phyloP scores from a whole-genome alignment of 2,329 filamentous ascomycete species.

The Pseudogymnoascus sp. region DNA sequence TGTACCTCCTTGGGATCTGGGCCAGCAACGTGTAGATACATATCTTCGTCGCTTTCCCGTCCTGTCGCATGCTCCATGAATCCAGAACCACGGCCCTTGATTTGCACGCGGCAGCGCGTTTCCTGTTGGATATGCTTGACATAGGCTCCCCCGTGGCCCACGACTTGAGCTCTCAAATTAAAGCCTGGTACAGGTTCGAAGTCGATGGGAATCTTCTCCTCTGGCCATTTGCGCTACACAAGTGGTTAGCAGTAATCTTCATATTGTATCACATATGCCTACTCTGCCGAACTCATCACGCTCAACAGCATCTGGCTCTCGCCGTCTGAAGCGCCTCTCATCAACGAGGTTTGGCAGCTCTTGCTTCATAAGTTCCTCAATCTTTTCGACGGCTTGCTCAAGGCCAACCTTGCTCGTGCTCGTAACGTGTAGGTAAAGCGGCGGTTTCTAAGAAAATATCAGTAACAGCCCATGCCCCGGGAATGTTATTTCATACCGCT shows the following conservation, averaged over 20 bases:
- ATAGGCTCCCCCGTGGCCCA: constrained; percentile 87
- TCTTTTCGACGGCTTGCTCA: constrained; percentile 76
- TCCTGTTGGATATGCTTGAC: constrained; percentile 98
- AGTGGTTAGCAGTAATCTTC: constrained; percentile 14
- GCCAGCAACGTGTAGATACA: constrained; percentile 93
- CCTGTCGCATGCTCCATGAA: constrained; percentile 88
- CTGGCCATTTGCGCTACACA: constrained; percentile 89
- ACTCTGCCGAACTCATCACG: constrained; percentile 86
- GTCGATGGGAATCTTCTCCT: constrained; percentile 85
- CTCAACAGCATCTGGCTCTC: constrained; percentile 72
- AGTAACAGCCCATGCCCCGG: constrained; percentile 11
- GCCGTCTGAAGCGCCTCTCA: constrained; percentile 80
- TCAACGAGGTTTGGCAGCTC: constrained; percentile 93
- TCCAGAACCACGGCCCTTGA: constrained; percentile 91
- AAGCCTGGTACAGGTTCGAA: constrained; percentile 90
- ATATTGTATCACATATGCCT: constrained; percentile 29
- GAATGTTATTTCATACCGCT: constrained; percentile 52
- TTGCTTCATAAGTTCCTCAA: constrained; percentile 92
- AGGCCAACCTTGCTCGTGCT: constrained; percentile 88
- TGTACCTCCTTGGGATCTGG: constrained; percentile 82
- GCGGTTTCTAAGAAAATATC: constrained; percentile 61
- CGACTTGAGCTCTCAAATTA: constrained; percentile 91
- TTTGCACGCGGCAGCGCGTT: constrained; percentile 91
- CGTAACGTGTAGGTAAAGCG: constrained; percentile 89
- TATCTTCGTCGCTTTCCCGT: constrained; percentile 84